Base-by-base conservation (phyloP, 208 protist species). In the Wallacemonas sp. region DNA sequence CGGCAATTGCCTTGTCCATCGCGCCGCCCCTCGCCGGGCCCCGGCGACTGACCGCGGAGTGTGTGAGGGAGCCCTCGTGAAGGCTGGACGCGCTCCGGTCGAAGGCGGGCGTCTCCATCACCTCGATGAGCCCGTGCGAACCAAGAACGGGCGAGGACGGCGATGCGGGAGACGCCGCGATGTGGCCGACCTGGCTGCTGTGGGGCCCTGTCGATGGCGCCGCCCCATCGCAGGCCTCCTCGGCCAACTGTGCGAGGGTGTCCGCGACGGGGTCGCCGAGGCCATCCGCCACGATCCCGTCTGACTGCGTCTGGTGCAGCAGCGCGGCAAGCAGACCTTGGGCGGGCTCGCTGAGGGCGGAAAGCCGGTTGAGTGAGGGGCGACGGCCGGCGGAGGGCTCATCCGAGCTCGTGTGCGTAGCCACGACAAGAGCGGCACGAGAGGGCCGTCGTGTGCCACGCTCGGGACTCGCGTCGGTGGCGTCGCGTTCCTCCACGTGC, bases 191-290 rank as follows among this genome's bases (percentile, higher is more conserved):
- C n/a, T n/a, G n/a, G n/a, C n/a, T n/a, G n/a, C n/a, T n/a, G n/a
- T n/a, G n/a, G n/a, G n/a, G n/a, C n/a, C n/a, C n/a, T n/a, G n/a
- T n/a, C n/a, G n/a, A n/a, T n/a, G n/a, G n/a, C n/a, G n/a, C n/a
- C n/a, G n/a, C n/a, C n/a, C n/a, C n/a, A n/a, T n/a, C 30, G 8
- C 50, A 32, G 17, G 50, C 50, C 50, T 57, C 50, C 50, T 57
- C 50, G 30, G 15, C 13, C 30, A 57, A 32, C 29, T 57, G 50
- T 3, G 50, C 50, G 29, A 57, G 26, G n/a, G 24, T 32, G 30
- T 57, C 30, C 3, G 50, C 4, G 50, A 57, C 38, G 30, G 50
- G 50, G 12, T 6, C 50, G 17, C 33, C 3, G 30, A 57, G 12
- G 32, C 30, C 50, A 1, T 34, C 34, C 50, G 8, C 4, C 32